These are phyloP conservation scores for Aschersonia sp. DNA, from an alignment of 2,329 filamentous ascomycete genomes.

Conservation along the genomic window DNA sequence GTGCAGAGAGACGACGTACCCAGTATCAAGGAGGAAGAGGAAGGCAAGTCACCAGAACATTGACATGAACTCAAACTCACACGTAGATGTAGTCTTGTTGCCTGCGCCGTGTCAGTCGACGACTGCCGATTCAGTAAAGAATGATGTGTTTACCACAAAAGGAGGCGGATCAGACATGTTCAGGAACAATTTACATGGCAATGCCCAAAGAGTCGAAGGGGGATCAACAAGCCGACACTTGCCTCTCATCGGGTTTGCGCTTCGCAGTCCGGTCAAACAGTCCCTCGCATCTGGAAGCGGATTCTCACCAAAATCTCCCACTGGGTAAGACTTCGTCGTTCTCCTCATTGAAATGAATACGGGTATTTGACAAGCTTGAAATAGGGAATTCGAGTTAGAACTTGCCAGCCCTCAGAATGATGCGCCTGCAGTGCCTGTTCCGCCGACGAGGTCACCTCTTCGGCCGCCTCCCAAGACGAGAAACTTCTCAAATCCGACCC, in stretches of 20 bases:
- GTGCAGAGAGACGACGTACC: not conserved
- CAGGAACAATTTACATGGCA: not conserved
- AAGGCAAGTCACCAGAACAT: not conserved
- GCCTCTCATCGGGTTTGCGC: not conserved
- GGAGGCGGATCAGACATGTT: not conserved
- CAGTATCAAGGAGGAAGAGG: not conserved
- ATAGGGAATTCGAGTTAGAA: not conserved
- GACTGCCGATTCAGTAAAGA: not conserved
- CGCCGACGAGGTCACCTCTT: constrained; percentile 2
- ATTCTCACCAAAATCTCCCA: not conserved
- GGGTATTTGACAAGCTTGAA: not conserved
- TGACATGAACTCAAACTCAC: not conserved
- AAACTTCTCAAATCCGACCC: not conserved
- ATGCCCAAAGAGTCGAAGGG: too few relatives aligned
- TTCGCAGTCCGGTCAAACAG: constrained; percentile 2
- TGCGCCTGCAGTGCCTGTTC: not conserved
- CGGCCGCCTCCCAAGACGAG: not conserved
- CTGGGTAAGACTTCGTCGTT: not conserved
- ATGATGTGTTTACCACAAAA: not conserved
- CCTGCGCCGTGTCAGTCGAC: not conserved
- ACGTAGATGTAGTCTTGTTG: not conserved
- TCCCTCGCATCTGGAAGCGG: not conserved
- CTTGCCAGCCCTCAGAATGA: not conserved
- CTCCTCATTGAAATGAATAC: not conserved
- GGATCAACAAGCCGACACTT: not conserved